Evolutionary conservation across 1,139 yeast species (phyloP), one percentile per base, ranked within the genome.

Genomic region (Zygoascus sp.): DNA sequence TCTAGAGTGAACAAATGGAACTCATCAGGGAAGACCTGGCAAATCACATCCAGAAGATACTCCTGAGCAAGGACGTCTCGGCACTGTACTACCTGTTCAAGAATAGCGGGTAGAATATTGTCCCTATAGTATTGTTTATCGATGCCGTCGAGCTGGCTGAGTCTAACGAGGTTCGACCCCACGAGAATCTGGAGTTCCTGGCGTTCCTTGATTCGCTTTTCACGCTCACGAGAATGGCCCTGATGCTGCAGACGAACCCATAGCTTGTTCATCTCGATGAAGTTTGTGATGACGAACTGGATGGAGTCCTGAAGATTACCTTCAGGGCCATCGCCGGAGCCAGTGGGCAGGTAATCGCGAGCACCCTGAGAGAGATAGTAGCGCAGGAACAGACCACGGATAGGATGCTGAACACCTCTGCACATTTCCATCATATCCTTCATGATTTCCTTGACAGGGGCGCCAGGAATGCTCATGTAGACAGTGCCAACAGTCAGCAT

Each of bases 371-470:
- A 81, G 41, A 92, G 70, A 63, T 88, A 92, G 68, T 92, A 90
- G 47, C 98, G 73, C 59, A 94, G 70, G 64, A 92, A 92, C 52
- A 92, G 70, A 1, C 98, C 98, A 6, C 73, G 72, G 30, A 88
- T 79, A 0, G 98, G 98, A 62, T 88, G 94, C 66, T 92, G 98
- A 1, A 90, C 96, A n/a, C 97, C 98, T 38, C 95, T 77, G 55
- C 96, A 84, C 98, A 92, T 92, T 65, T 94, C 98, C 63, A 92
- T 83, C 95, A 94, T 83, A 63, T 92, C 98, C 63, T 85, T 87
- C 81, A 92, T 79, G 49, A 94, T 83, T 57, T 90, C 97, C 62
- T 80, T 79, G 22, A 79, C 76, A 0, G 97, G 96, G 0, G 96
- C 83, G 49, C 81, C 89, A 3, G 81, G 77, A 6, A 83, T 74